Evolutionary conservation across 495 filamentous ascomycete genomes (phyloP), one percentile per base, ranked within the genome.

Genomic region (Penicillium silybi): DNA sequence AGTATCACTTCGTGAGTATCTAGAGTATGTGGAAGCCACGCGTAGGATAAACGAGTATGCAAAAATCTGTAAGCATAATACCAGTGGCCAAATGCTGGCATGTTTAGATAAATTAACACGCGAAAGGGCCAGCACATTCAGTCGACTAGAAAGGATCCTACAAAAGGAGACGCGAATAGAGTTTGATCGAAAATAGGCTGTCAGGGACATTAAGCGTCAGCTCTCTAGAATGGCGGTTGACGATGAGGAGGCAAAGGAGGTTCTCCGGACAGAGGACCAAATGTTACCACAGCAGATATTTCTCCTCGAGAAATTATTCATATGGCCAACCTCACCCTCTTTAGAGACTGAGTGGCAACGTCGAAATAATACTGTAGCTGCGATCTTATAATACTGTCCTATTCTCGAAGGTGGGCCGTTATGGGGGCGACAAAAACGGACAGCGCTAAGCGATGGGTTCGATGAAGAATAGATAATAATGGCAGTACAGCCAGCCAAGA

Each of bases 121-220:
- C 9, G 54, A 61, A 38, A 53, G 17, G 38, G 23, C 19, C 15
- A 65, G 58, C 35, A 65, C 51, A 15, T 53, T 45, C 19, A 29
- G 53, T 27, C 50, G 57, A 44, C 39, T 65, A 13, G 37, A 54
- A 50, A 49, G 51, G 22, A 47, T 29, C 19, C 23, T 59, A 18
- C 35, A 48, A 48, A 6, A 25, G 15, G 50, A 57, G 23, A 46
- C 56, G 5, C 50, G 62, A 44, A 26, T 57, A 38, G 54, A 59
- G 32, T 61, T 66, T 50, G 50, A 61, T 40, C 27, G 53, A 10
- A 48, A 61, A 35, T 54, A 66, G 46, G 60, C 60, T 6, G 46
- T 57, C 13, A 38, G 59, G 34, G 60, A 63, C 45, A 66, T 61
- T 29, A 47, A 61, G 47, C 44, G 52, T 13, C 52, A 66, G 52